phyloP scores from a whole-genome alignment of 2,329 filamentous ascomycete genomes.

The Fusarium subglutinans region DNA sequence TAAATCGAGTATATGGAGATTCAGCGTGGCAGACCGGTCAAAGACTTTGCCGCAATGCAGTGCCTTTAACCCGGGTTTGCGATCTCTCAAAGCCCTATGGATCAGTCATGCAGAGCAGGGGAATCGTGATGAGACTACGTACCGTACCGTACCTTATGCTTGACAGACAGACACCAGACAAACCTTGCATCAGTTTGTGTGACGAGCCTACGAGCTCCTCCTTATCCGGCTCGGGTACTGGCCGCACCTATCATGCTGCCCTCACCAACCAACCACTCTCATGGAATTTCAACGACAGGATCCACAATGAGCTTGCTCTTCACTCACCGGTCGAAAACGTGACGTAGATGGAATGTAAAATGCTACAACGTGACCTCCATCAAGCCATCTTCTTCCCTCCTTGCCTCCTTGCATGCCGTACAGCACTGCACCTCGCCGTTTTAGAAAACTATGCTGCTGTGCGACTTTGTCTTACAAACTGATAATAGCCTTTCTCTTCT shows the following conservation, averaged over 20 bases:
- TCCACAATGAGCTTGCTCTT: slow-evolving; percentile 16
- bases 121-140: slow-evolving; percentile 28
- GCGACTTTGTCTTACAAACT: slow-evolving; percentile 5
- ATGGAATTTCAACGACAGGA: slow-evolving; percentile 26
- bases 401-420: slow-evolving; percentile 21
- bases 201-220: slow-evolving; percentile 12
- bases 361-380: slow-evolving; percentile 25
- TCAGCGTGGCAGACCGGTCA: background rate
- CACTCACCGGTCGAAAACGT: slow-evolving; percentile 40
- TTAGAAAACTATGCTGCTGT: slow-evolving; percentile 18
- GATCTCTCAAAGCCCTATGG: slow-evolving; percentile 15
- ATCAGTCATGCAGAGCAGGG: slow-evolving; percentile 37
- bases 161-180: background rate
- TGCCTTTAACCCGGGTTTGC: slow-evolving; percentile 5
- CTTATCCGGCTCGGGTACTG: slow-evolving; percentile 21
- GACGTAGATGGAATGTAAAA: slow-evolving; percentile 34
- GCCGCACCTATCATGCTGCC: slow-evolving; percentile 29
- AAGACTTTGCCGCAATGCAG: slow-evolving; percentile 23
- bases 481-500: background rate
- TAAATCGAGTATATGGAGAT: slow-evolving; percentile 3
- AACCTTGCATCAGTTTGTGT: slow-evolving; percentile 12
- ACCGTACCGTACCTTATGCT: background rate
- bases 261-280: slow-evolving; percentile 22
- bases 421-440: slow-evolving; percentile 26
- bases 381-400: too few relatives aligned